These are phyloP conservation scores for Suillus brevipes DNA, from an alignment of 768 basidiomycete species.

Conservation along the genomic window DNA sequence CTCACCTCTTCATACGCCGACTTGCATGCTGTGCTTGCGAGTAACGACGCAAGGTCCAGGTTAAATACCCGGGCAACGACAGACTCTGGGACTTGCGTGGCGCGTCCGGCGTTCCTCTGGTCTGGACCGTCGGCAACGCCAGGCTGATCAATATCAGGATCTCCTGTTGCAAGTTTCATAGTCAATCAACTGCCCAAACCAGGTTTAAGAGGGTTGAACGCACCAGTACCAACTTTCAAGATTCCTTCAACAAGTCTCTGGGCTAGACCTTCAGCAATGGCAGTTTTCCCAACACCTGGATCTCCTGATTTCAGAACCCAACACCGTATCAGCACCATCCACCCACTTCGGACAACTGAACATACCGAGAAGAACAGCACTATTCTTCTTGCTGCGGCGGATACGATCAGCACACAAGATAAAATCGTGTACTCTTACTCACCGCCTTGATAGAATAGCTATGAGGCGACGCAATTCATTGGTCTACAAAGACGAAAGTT, in stretches of 20 bases:
- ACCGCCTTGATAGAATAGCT: slow-evolving; percentile 3
- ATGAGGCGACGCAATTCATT: slow-evolving; percentile 5
- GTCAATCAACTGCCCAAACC: neutral
- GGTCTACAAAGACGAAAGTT: neutral
- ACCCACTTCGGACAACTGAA: neutral
- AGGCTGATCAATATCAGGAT: neutral
- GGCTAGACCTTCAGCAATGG: slow-evolving; percentile 10
- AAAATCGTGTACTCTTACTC: neutral
- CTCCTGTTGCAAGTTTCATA: neutral
- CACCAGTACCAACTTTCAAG: neutral
- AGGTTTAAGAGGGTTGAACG: neutral
- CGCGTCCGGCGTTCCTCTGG: neutral
- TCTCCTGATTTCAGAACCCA: slow-evolving; percentile 1
- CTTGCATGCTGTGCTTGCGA: slow-evolving; percentile 13
- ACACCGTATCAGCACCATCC: neutral
- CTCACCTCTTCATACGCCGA: slow-evolving; percentile 13
- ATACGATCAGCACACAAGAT: neutral
- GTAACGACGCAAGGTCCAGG: slow-evolving; percentile 10
- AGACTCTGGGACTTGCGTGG: slow-evolving; percentile 9
- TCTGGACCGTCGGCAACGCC: neutral
- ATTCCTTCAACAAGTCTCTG: slow-evolving; percentile 4
- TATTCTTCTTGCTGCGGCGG: slow-evolving; percentile 12
- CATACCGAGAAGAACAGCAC: slow-evolving; percentile 12
- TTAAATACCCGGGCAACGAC: slow-evolving; percentile 11
- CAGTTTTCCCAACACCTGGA: slow-evolving; percentile 11